These are phyloP conservation scores for Venturia nashicola DNA, from an alignment of 2,329 filamentous ascomycete genomes.

Conservation along the genomic window DNA sequence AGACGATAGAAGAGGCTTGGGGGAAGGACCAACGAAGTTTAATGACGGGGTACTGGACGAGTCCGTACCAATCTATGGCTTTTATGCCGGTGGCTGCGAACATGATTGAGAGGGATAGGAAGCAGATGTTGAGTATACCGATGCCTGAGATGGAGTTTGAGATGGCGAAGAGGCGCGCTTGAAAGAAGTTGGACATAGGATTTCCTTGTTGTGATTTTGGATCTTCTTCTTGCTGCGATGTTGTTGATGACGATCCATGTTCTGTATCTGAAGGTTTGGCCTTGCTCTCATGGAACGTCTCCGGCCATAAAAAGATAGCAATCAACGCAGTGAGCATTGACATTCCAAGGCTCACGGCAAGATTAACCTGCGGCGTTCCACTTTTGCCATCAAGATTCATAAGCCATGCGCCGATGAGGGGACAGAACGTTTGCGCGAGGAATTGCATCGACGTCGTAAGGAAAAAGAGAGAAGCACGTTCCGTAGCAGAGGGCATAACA, in stretches of 20 bases:
- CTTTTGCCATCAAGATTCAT: no score
- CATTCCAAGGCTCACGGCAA: slow-evolving; percentile 6
- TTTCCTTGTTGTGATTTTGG: not conserved
- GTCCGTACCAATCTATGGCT: slow-evolving; percentile 11
- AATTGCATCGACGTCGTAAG: no score
- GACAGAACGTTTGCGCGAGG: no score
- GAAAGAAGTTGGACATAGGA: no score
- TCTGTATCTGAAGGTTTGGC: not conserved
- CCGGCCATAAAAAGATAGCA: slow-evolving; percentile 3
- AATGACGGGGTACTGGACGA: slow-evolving; percentile 10
- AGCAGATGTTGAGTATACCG: slow-evolving; percentile 5
- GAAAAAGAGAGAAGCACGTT: no score
- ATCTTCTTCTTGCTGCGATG: not conserved
- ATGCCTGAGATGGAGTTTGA: not conserved
- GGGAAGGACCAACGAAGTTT: slow-evolving; percentile 11
- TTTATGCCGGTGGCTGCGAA: slow-evolving; percentile 10
- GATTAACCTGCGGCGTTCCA: no score
- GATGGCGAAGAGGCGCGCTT: not conserved
- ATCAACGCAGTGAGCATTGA: not conserved
- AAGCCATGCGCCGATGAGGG: no score
- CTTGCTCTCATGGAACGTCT: slow-evolving; percentile 7
- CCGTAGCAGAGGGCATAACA: no score
- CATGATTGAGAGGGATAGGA: slow-evolving; percentile 7
- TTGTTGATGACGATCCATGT: not conserved
- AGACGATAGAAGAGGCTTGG: slow-evolving; percentile 7